These are phyloP conservation scores for Phanerodontia chrysosporium DNA, from an alignment of 768 basidiomycete genomes.

Conservation along the genomic window DNA sequence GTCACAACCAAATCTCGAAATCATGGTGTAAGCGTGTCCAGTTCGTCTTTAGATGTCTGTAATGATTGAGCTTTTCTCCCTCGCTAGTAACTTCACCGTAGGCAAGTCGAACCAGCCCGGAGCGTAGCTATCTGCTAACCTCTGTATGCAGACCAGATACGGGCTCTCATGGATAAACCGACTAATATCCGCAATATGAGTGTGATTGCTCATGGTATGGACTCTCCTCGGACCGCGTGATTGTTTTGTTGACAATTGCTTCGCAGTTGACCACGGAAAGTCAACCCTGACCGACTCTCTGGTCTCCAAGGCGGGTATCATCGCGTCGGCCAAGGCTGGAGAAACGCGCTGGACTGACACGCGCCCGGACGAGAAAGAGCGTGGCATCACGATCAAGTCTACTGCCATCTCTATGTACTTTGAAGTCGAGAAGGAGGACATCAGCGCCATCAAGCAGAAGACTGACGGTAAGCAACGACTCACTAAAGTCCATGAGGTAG, in stretches of 20 bases:
- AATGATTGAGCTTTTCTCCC: too few relatives aligned
- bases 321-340: slow-evolving; percentile 90
- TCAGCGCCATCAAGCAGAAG: slow-evolving; percentile 86
- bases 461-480: slow-evolving; percentile 60
- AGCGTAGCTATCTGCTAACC: slow-evolving; percentile 3
- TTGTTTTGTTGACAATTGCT: not conserved
- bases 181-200: slow-evolving; percentile 95
- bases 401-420: slow-evolving; percentile 99
- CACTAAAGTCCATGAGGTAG: slow-evolving; percentile 8
- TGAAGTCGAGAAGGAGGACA: slow-evolving; percentile 86
- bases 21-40: too few relatives aligned
- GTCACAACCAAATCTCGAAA: too few relatives aligned
- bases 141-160: slow-evolving; percentile 67
- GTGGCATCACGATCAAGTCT: slow-evolving; percentile 99
- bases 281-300: slow-evolving; percentile 98
- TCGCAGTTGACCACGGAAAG: slow-evolving; percentile 97
- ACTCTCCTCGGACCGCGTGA: not conserved
- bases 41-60: too few relatives aligned
- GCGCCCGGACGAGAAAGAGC: slow-evolving; percentile 96
- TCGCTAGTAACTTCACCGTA: slow-evolving; percentile 79
- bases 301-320: slow-evolving; percentile 99
- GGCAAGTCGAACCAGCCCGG: slow-evolving; percentile 42
- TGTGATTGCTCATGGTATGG: slow-evolving; percentile 86
- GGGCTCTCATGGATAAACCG: slow-evolving; percentile 81
- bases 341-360: slow-evolving; percentile 98